Evolutionary conservation across 352 stramenopile genomes (phyloP), one percentile per base, ranked within the genome.

Genomic region (Globisporangium cederbergense): DNA sequence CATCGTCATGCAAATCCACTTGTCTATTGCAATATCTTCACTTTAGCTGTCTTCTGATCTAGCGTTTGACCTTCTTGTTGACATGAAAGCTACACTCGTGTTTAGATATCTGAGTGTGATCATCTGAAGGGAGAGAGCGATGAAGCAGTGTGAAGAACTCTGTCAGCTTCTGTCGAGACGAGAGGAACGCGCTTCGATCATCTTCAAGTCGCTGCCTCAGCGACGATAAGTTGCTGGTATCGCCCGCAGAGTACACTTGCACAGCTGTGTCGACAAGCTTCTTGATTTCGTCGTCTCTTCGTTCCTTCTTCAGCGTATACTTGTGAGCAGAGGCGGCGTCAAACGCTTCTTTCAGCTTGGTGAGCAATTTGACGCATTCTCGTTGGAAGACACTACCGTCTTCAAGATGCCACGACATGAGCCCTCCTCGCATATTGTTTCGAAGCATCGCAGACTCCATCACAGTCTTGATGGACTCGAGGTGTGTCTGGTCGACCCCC

Each of bases 361-460:
- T n/a, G 14, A 64, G 30, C 20, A 64, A 28, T 25, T 30, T 28
- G 8, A 18, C 4, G 20, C 56, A 30, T 38, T 67, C 52, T 3
- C 5, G 16, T 8, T 53, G 11, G 32, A 67, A 56, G 28, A 43
- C 52, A 30, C 18, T 32, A 10, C 54, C 36, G 25, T 18, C 49
- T 38, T 58, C 49, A 13, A 76, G 51, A 32, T 78, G 69, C 72
- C 72, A 78, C 18, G 47, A 45, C 72, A 78, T 76, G 30, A 78
- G 56, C 7, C 69, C 72, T 53, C 36, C 10, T 38, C 4, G 60
- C 53, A 68, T 42, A 4, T 45, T 14, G 1, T 58, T 59, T 18
- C 40, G 50, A 16, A 16, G 11, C 1, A 25, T 20, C 3, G 45
- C 16, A 0, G 60, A 30, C 14, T 32, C 42, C 30, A 57, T 22